Evolutionary conservation across 164 flowering plant genomes (phyloP).

Genomic region (Stephania yunnanensis): DNA sequence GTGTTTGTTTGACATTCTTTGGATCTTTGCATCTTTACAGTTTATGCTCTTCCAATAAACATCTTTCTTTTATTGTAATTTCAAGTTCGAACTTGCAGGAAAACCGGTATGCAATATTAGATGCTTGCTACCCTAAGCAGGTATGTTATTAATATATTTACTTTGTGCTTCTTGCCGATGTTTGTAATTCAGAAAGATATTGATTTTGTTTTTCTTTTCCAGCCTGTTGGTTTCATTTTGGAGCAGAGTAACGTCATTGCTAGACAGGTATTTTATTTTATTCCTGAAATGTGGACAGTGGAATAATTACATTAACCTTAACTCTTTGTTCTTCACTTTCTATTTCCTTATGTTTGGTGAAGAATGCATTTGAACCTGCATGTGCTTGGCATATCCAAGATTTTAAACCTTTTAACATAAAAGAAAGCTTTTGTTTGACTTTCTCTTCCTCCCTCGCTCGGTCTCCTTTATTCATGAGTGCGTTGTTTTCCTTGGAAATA

Average conservation of each 20-base stretch:
- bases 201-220: conserved; percentile 20
- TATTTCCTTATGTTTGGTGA: no score
- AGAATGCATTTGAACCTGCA: no score
- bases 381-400: no score
- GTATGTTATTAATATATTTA: conserved; percentile 34
- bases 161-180: not conserved
- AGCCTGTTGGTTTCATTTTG: conserved; percentile 95
- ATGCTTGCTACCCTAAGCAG: conserved; percentile 70
- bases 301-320: no score
- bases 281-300: not conserved
- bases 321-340: no score
- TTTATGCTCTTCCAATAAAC: not conserved
- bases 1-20: not conserved
- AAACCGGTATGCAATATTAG: conserved; percentile 78
- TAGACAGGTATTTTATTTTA: conserved; percentile 57
- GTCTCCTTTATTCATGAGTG: no score
- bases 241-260: conserved; percentile 77
- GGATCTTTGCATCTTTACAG: not conserved
- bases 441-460: no score
- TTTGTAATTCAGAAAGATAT: not conserved
- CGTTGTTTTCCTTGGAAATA: no score
- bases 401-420: no score
- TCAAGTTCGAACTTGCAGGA: conserved; percentile 45
- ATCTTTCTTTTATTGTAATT: not conserved
- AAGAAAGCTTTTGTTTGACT: no score